Base-by-base conservation (phyloP, 177 flowering plant species). In the Vitis hybrid region DNA sequence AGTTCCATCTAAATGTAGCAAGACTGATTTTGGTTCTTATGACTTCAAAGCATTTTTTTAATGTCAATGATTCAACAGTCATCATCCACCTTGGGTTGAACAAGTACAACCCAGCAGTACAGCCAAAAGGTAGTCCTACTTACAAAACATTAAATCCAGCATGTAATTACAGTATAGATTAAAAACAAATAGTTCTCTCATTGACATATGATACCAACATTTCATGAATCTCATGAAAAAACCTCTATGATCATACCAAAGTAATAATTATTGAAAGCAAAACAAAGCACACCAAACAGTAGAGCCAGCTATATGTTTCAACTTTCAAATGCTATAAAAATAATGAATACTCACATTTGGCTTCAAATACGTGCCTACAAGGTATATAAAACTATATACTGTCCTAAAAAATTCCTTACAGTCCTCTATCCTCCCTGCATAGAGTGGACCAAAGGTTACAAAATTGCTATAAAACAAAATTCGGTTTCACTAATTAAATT, bases 351-450 rank as follows among this genome's bases (percentile, higher is more conserved):
- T 89, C 70, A 89, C 93, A 80, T 89, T 84, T 69, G 93, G 93
- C 80, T 89, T 89, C 80, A 84, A 62, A 78, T 78, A 86, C 74
- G 91, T 89, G 61, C 89, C 89, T 55, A 89, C 45, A 11, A 74
- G 51, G 76, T 89, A 89, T 61, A 89, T 82, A 56, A 84, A 84
- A 63, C 45, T 75, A 72, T 87, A 87, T 26, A 76, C 0, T 3
- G 78, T 74, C 72, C 85, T 64, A 66, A 84, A 87, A 59, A 87
- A 83, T 39, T 83, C 72, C 70, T 83, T 87, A 69, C 81, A 79
- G 2, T 75, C 85, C 56, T 89, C 89, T 21, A 81, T 19, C 39
- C 80, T 81, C 68, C 93, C 93, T 89, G 88, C 83, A 79, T 2
- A 67, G 30, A 48, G 57, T n/a, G 6, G 59, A 74, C 2, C 55